These are phyloP conservation scores for Aureobasidium musti DNA, from an alignment of 2,329 filamentous ascomycete species.

Conservation along the genomic window DNA sequence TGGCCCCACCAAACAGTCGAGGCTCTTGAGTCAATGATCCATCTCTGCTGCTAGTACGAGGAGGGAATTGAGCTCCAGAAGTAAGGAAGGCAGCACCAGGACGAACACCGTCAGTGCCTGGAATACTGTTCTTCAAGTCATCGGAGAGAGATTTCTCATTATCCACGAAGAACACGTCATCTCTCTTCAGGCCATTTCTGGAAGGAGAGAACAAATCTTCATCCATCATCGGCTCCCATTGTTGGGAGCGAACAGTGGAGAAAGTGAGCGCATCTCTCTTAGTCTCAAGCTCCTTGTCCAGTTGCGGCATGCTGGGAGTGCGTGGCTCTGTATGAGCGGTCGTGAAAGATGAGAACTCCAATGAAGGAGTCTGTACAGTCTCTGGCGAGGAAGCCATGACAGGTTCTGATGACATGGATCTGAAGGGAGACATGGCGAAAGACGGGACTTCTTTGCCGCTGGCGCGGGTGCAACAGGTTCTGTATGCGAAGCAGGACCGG, in stretches of 20 bases:
- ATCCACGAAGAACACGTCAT: not conserved
- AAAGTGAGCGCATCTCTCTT: constrained; percentile 38
- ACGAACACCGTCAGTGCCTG: constrained; percentile 19
- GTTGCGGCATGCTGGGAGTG: constrained; percentile 13
- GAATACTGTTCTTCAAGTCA: not conserved
- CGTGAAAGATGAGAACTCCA: constrained; percentile 32
- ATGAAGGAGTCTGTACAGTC: constrained; percentile 16
- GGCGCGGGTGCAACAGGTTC: constrained; percentile 9
- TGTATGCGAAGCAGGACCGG: constrained; percentile 27
- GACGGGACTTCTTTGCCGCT: not conserved
- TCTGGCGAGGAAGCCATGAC: not conserved
- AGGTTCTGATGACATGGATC: constrained; percentile 10
- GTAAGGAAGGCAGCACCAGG: constrained; percentile 24
- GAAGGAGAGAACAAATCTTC: constrained; percentile 15
- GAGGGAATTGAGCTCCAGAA: constrained; percentile 7
- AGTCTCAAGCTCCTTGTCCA: not conserved
- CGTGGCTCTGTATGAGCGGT: constrained; percentile 26
- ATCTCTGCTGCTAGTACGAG: constrained; percentile 22
- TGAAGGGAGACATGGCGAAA: constrained; percentile 17
- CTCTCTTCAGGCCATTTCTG: not conserved
- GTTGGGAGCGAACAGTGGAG: constrained; percentile 48
- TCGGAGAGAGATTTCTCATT: not conserved
- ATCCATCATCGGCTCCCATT: constrained; percentile 39
- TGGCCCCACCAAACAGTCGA: constrained; percentile 31
- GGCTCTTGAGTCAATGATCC: constrained; percentile 26